Percentiles rank a stretch among this genome's conserved stretches.
Evolutionary conservation across 345 rosid species (phyloP).

Genomic region (Erucastrum elatum): DNA sequence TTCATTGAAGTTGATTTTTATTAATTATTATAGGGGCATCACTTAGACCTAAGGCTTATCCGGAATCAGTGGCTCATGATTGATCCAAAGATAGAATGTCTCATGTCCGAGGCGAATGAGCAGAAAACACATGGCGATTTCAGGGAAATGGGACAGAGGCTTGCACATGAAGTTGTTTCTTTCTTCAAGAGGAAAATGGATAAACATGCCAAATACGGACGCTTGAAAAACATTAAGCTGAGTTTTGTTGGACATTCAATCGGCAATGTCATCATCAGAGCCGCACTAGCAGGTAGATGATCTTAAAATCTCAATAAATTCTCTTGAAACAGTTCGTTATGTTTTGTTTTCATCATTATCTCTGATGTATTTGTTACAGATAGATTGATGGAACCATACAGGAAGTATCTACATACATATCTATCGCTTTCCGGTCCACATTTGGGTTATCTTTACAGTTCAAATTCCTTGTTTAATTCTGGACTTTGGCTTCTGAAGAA

Average conservation of each 20-base stretch:
- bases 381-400: slow-evolving; percentile 83
- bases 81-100: slow-evolving; percentile 84
- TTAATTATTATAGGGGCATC: slow-evolving; percentile 69
- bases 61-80: slow-evolving; percentile 97
- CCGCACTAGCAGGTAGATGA: slow-evolving; percentile 74
- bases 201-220: slow-evolving; percentile 66
- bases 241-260: slow-evolving; percentile 98
- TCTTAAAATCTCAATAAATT: background rate
- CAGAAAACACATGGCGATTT: slow-evolving; percentile 94
- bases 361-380: slow-evolving; percentile 49
- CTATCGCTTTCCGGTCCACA: slow-evolving; percentile 96
- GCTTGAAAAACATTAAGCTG: slow-evolving; percentile 64
- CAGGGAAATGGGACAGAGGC: slow-evolving; percentile 92
- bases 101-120: slow-evolving; percentile 95
- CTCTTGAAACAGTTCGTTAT: background rate
- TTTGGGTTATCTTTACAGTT: slow-evolving; percentile 93
- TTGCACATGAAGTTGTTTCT: slow-evolving; percentile 80
- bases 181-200: slow-evolving; percentile 80
- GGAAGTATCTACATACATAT: slow-evolving; percentile 64
- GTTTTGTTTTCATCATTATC: background rate
- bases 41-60: slow-evolving; percentile 90
- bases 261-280: slow-evolving; percentile 84
- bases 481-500: slow-evolving; percentile 97
- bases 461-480: slow-evolving; percentile 93
- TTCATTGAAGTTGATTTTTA: background rate